A percentile compares a stretch with the other conserved stretches of the same genome.
These are phyloP conservation scores for Ceratocystis cacaofunesta DNA, from an alignment of 2,329 filamentous ascomycete species.

Conservation along the genomic window DNA sequence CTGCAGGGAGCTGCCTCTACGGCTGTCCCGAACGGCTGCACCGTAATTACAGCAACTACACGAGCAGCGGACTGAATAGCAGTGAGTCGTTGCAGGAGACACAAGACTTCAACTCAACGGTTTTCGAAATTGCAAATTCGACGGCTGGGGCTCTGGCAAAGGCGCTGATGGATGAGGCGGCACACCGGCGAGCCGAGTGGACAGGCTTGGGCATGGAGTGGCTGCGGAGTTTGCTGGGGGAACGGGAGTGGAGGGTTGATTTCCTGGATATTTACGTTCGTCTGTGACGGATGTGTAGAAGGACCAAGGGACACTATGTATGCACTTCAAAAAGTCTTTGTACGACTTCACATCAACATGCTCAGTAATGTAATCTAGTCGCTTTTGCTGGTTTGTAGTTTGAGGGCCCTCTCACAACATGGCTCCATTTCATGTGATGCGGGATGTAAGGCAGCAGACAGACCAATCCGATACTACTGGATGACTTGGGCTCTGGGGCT, in stretches of 20 bases:
- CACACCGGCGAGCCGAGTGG: slow-evolving; percentile 46
- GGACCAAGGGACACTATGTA: neutral
- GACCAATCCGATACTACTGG: neutral
- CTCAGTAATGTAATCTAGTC: neutral
- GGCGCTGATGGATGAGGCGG: slow-evolving; percentile 48
- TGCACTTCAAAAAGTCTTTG: neutral
- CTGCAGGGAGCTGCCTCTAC: slow-evolving; percentile 14
- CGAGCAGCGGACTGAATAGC: neutral
- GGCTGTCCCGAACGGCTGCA: slow-evolving; percentile 5
- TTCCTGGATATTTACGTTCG: slow-evolving; percentile 80
- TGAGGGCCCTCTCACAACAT: neutral
- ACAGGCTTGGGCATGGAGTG: slow-evolving; percentile 71
- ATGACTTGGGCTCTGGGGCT: too few species aligned
- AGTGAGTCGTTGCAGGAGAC: slow-evolving; percentile 18
- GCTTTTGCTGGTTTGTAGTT: neutral
- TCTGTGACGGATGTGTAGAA: slow-evolving; percentile 33
- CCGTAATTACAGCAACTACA: slow-evolving; percentile 20
- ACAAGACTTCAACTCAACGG: slow-evolving; percentile 33
- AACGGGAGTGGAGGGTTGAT: slow-evolving; percentile 77
- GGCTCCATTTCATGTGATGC: too few species aligned
- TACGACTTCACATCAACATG: neutral
- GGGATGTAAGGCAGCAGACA: neutral
- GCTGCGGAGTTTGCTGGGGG: slow-evolving; percentile 66
- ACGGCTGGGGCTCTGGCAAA: slow-evolving; percentile 54
- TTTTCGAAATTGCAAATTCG: slow-evolving; percentile 47